A percentile compares a stretch with the other conserved stretches of the same genome.
These are phyloP conservation scores for Fusarium goolgardi DNA, from an alignment of 2,329 filamentous ascomycete species.

Conservation along the genomic window DNA sequence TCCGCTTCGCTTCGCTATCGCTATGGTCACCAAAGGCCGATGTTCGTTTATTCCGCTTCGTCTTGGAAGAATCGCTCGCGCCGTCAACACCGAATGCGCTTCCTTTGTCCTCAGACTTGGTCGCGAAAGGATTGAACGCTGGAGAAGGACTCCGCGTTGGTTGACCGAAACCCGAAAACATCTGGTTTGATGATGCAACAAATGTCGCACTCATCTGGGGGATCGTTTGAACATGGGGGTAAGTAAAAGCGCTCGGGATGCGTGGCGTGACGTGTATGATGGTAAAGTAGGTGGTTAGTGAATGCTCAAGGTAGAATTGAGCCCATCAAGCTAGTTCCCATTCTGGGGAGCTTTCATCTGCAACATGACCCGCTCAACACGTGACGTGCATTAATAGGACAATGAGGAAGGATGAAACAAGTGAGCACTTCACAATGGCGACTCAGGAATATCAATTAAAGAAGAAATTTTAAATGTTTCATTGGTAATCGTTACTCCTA, in stretches of 20 bases:
- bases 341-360: conserved; percentile 42
- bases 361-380: conserved; percentile 33
- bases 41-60: conserved; percentile 46
- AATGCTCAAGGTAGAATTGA: conserved; percentile 36
- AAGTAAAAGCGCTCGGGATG: conserved; percentile 31
- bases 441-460: not conserved
- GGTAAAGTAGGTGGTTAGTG: conserved; percentile 13
- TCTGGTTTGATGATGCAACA: conserved; percentile 56
- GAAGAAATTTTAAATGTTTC: conserved; percentile 8
- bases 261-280: conserved; percentile 21
- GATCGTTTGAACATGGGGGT: conserved; percentile 51
- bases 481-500: conserved; percentile 23
- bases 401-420: conserved; percentile 7
- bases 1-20: conserved; percentile 46
- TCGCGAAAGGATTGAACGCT: conserved; percentile 53
- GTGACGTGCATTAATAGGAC: conserved; percentile 34
- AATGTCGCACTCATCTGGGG: conserved; percentile 54
- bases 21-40: conserved; percentile 45
- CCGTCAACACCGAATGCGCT: conserved; percentile 51
- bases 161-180: conserved; percentile 54
- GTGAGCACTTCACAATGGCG: not conserved
- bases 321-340: conserved; percentile 38
- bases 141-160: conserved; percentile 52
- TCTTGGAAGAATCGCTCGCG: conserved; percentile 45
- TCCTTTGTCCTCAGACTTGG: conserved; percentile 34